phyloP scores from a whole-genome alignment of 2,329 filamentous ascomycete species.

The Aureobasidium lini region DNA sequence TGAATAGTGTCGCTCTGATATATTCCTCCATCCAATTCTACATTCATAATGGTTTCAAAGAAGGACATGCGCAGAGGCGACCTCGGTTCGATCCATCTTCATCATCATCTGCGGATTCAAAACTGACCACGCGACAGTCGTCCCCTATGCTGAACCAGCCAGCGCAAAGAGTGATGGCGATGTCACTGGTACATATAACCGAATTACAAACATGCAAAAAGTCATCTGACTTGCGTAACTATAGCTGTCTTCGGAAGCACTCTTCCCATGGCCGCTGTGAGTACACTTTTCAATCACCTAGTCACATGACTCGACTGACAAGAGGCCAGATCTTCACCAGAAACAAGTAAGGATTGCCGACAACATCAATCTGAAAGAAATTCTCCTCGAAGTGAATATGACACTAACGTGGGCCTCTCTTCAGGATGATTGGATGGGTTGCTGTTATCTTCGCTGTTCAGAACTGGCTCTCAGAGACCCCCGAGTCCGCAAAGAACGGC shows the following conservation, averaged over 20 bases:
- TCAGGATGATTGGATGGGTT: constrained; percentile 60
- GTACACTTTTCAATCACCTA: constrained; percentile 15
- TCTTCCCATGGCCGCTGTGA: constrained; percentile 82
- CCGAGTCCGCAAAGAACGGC: constrained; percentile 55
- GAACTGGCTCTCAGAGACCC: constrained; percentile 69
- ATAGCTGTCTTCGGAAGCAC: constrained; percentile 62
- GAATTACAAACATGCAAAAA: not conserved
- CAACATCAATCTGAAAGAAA: not conserved
- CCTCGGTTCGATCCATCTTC: constrained; percentile 51
- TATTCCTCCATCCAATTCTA: not conserved
- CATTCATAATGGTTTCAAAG: constrained; percentile 53
- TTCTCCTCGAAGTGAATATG: not conserved
- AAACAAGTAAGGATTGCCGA: constrained; percentile 57
- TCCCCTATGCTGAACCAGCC: constrained; percentile 75
- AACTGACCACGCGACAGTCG: constrained; percentile 50
- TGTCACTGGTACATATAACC: constrained; percentile 54
- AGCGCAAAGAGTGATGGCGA: constrained; percentile 58
- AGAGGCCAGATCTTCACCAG: constrained; percentile 68
- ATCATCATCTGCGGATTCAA: constrained; percentile 14
- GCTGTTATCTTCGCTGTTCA: constrained; percentile 68
- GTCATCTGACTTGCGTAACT: constrained; percentile 19
- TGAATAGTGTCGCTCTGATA: not conserved
- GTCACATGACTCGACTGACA: constrained; percentile 23
- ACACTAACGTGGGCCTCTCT: not conserved
- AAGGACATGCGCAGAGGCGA: constrained; percentile 71